Evolutionary conservation across 257 asterid genomes (phyloP).

Genomic region (Coffea eugenioides): DNA sequence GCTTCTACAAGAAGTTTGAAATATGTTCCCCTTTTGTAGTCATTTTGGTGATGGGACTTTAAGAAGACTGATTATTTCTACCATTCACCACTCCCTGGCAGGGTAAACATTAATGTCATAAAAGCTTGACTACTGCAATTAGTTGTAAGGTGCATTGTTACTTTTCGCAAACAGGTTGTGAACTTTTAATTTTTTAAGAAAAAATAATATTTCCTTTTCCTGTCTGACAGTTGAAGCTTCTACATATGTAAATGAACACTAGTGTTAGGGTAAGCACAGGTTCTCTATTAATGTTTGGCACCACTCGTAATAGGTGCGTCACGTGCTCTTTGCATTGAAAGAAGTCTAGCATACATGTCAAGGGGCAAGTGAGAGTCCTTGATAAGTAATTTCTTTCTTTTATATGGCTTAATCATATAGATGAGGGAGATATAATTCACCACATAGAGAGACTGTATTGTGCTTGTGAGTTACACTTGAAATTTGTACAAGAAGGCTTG

Average conservation of each 20-base stretch:
- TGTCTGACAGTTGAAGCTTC: neutral
- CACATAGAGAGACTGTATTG: neutral
- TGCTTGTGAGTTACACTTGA: neutral
- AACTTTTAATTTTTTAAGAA: neutral
- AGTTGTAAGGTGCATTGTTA: neutral
- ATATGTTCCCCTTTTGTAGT: neutral
- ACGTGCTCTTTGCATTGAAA: neutral
- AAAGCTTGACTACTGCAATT: neutral
- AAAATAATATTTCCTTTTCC: neutral
- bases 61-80: neutral
- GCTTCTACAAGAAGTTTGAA: neutral
- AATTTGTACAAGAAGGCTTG: too few species aligned
- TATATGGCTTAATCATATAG: neutral
- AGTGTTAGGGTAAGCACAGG: too few species aligned
- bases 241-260: neutral
- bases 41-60: neutral
- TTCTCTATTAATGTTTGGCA: too few species aligned
- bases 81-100: neutral
- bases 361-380: neutral
- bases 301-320: neutral
- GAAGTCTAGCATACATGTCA: neutral
- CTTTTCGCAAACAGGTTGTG: neutral
- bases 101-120: neutral
- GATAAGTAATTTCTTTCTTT: neutral
- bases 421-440: neutral